Percentiles rank a stretch among this genome's conserved stretches.
phyloP scores from a whole-genome alignment of 768 basidiomycete species.

The Termitomyces sp. region DNA sequence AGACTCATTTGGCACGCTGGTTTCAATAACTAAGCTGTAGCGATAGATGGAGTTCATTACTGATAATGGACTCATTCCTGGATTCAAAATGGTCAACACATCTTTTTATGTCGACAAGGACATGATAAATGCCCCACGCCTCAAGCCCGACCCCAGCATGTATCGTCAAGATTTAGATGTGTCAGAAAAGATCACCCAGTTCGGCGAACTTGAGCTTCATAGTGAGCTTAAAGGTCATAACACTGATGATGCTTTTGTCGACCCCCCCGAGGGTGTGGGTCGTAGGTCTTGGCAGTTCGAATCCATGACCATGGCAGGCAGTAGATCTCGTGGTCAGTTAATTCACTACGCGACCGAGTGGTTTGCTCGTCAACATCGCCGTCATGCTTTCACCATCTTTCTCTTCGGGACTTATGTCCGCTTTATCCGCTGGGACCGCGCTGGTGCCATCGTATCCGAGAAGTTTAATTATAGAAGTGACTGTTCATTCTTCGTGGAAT shows the following conservation, averaged over 20 bases:
- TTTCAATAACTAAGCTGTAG: background rate
- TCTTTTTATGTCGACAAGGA: too few species aligned
- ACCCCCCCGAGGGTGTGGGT: background rate
- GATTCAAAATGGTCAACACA: too few species aligned
- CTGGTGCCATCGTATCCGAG: too few species aligned
- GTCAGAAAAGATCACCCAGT: conserved; percentile 2
- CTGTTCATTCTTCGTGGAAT: conserved; percentile 17
- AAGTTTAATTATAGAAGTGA: background rate
- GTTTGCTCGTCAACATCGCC: conserved; percentile 21
- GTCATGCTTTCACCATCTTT: background rate
- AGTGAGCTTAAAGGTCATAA: conserved; percentile 13
- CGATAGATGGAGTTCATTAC: conserved; percentile 1
- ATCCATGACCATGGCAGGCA: background rate
- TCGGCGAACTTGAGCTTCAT: conserved; percentile 7
- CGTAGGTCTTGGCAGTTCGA: background rate
- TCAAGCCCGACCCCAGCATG: conserved; percentile 2
- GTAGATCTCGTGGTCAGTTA: conserved; percentile 17
- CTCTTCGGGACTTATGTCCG: too few species aligned
- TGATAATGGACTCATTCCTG: too few species aligned
- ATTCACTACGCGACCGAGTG: conserved; percentile 16
- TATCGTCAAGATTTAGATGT: conserved; percentile 2
- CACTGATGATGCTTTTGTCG: background rate
- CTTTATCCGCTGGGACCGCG: too few species aligned
- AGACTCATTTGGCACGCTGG: background rate
- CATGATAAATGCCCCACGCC: background rate